These are phyloP conservation scores for Botrytis aclada DNA, from an alignment of 2,329 filamentous ascomycete genomes.

Conservation along the genomic window DNA sequence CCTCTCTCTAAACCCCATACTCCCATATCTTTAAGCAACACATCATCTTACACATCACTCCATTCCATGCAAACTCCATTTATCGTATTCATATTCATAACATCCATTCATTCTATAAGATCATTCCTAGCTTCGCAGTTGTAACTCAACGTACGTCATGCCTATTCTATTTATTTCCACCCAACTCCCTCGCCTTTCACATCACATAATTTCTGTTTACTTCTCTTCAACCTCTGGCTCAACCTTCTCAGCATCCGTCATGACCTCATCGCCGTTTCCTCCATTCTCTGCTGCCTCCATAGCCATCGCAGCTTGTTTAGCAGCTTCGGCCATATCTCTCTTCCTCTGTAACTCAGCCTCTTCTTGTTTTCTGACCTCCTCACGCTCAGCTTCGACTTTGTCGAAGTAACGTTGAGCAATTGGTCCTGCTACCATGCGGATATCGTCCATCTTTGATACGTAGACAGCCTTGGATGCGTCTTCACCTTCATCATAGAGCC, in stretches of 20 bases:
- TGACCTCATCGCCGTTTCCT: constrained; percentile 59
- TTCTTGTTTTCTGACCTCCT: constrained; percentile 70
- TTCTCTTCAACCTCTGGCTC: constrained; percentile 35
- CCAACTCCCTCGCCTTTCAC: not conserved
- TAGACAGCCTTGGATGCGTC: constrained; percentile 93
- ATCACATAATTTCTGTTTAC: constrained; percentile 10
- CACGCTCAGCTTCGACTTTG: constrained; percentile 83
- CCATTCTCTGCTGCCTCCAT: constrained; percentile 35
- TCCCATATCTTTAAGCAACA: not conserved
- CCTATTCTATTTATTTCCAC: constrained; percentile 15
- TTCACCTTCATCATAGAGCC: constrained; percentile 96
- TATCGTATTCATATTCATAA: constrained; percentile 5
- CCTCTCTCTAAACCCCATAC: not conserved
- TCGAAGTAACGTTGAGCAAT: constrained; percentile 94
- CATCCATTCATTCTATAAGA: constrained; percentile 15
- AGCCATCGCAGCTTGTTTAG: constrained; percentile 47
- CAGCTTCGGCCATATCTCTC: constrained; percentile 47
- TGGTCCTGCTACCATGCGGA: constrained; percentile 84
- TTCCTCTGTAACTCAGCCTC: constrained; percentile 46
- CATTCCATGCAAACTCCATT: not conserved
- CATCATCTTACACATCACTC: not conserved
- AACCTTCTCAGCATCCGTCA: constrained; percentile 51
- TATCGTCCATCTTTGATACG: constrained; percentile 92
- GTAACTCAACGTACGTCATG: constrained; percentile 2
- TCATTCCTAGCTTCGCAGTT: constrained; percentile 7